Evolutionary conservation across 306 rosid genomes (phyloP).

Genomic region (Lathyrus aphaca): DNA sequence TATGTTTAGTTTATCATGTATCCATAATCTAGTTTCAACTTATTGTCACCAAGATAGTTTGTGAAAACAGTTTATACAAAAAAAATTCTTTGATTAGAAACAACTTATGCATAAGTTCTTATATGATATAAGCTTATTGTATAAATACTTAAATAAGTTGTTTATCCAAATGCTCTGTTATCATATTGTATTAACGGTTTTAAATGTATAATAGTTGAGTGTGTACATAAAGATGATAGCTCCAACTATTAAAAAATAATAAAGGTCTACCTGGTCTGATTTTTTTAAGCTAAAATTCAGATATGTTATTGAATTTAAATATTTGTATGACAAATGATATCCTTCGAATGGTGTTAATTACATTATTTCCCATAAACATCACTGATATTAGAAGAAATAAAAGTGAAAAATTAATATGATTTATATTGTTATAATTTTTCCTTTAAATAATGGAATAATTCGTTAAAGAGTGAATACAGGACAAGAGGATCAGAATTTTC

Average conservation of each 20-base stretch:
- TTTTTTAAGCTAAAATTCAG: not conserved
- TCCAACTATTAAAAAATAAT: not conserved
- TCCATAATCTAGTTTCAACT: not conserved
- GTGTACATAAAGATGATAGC: not conserved
- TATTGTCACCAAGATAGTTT: not conserved
- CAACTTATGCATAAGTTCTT: not conserved
- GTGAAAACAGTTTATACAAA: not conserved
- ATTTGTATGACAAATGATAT: not conserved
- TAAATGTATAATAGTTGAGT: not conserved
- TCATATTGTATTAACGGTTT: not conserved
- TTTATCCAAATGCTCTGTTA: not conserved
- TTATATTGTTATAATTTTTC: too few species aligned
- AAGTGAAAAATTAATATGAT: too few species aligned
- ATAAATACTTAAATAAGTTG: not conserved
- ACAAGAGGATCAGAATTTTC: too few species aligned
- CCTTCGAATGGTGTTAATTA: not conserved
- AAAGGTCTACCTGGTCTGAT: not conserved
- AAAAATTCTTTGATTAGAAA: not conserved
- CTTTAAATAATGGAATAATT: too few species aligned
- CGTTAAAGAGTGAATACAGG: too few species aligned
- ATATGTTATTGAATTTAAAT: not conserved
- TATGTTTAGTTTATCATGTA: not conserved
- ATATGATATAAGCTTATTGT: not conserved
- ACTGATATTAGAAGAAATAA: too few species aligned
- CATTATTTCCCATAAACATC: not conserved